Percentiles rank a stretch among this genome's conserved stretches.
phyloP scores from a whole-genome alignment of 306 rosid genomes.

The Medicago truncatula region MtrunA17r5.0-ANR NC_053048.1:27470001-27470500 shows the following conservation, averaged over 20 bases:
- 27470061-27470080: slow-evolving; percentile 81
- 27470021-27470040: slow-evolving; percentile 81
- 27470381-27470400: too few species aligned
- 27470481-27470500: not conserved
- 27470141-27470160: not conserved
- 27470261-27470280: not conserved
- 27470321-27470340: too few species aligned
- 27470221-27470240: not conserved
- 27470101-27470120: slow-evolving; percentile 25
- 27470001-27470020: slow-evolving; percentile 75
- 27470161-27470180: not conserved
- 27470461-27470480: not conserved
- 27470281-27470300: not conserved
- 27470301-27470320: too few species aligned
- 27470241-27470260: not conserved
- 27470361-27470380: too few species aligned
- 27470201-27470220: too few species aligned
- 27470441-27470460: not conserved
- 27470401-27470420: too few species aligned
- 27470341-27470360: too few species aligned
- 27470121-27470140: not conserved
- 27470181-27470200: not conserved
- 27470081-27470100: slow-evolving; percentile 58
- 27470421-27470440: not conserved
- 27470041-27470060: slow-evolving; percentile 76